Conservation (phyloP, 495 filamentous ascomycete species). For the Annulohypoxylon stygium region DNA sequence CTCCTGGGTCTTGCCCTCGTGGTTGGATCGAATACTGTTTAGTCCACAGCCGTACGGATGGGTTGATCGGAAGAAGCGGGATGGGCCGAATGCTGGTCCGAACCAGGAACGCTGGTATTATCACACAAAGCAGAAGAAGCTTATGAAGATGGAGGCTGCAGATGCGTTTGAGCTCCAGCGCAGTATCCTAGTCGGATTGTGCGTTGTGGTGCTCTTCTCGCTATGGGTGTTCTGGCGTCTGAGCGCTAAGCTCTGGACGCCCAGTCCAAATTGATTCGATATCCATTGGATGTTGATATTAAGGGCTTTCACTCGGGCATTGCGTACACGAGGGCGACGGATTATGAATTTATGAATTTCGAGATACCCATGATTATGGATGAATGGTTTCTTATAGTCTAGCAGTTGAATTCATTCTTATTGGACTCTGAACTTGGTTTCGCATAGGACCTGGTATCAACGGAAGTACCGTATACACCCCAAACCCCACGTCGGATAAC, state of each 20-base stretch:
- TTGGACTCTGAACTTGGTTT: not conserved
- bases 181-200: constrained; percentile 54
- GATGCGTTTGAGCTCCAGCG: constrained; percentile 65
- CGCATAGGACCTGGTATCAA: not conserved
- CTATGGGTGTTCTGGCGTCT: constrained; percentile 51
- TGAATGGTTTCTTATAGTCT: not conserved
- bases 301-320: not conserved
- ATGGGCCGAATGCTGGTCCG: not conserved
- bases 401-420: not conserved
- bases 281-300: not conserved
- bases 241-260: constrained; percentile 23
- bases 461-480: constrained; percentile 6
- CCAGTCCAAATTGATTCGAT: constrained; percentile 18
- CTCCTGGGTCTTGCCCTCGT: constrained; percentile 51
- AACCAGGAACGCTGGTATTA: constrained; percentile 55
- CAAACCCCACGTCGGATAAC: constrained; percentile 24
- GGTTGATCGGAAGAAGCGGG: constrained; percentile 39
- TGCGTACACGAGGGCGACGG: constrained; percentile 1
- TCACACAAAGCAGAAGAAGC: constrained; percentile 64
- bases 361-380: constrained; percentile 2
- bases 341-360: constrained; percentile 5
- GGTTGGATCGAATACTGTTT: constrained; percentile 57
- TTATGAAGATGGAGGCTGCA: constrained; percentile 64
- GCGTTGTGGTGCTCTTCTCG: constrained; percentile 40
- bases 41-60: constrained; percentile 50